A percentile compares a stretch with the other conserved stretches of the same genome.
Conservation (phyloP, 768 basidiomycete genomes). For the Nidularia pulvinata region DNA sequence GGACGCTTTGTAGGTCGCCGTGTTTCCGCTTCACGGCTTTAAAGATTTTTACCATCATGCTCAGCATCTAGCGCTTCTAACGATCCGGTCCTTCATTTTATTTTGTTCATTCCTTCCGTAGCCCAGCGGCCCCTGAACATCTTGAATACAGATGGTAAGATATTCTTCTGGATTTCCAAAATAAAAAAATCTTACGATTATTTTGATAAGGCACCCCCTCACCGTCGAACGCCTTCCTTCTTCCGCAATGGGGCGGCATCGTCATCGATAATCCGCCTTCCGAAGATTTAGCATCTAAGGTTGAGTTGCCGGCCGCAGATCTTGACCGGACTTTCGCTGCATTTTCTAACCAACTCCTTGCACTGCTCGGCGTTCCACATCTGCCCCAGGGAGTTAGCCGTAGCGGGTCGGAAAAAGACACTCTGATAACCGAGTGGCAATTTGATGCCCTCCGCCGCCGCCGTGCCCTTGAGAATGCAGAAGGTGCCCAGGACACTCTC, state of each 20-base stretch:
- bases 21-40: not conserved
- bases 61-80: constrained; percentile 90
- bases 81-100: constrained; percentile 92
- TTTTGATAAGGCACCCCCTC: constrained; percentile 47
- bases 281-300: constrained; percentile 15
- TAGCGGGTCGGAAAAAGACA: constrained; percentile 9
- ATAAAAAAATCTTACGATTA: too few relatives aligned
- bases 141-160: constrained; percentile 49
- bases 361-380: constrained; percentile 79
- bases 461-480: constrained; percentile 68
- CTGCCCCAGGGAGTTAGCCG: constrained; percentile 48
- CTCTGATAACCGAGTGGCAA: constrained; percentile 70
- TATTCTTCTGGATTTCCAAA: too few relatives aligned
- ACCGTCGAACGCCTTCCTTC: constrained; percentile 70
- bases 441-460: constrained; percentile 74
- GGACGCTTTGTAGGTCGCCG: constrained; percentile 76
- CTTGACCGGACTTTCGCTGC: constrained; percentile 56
- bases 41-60: not conserved
- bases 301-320: constrained; percentile 37
- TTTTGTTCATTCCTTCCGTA: constrained; percentile 83
- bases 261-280: constrained; percentile 68
- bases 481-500: constrained; percentile 72
- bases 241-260: constrained; percentile 95
- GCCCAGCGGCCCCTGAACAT: constrained; percentile 72
- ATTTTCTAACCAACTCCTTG: constrained; percentile 72